Evolutionary conservation across 495 filamentous ascomycete species (phyloP).

Genomic region (Ramalina intermedia): DNA sequence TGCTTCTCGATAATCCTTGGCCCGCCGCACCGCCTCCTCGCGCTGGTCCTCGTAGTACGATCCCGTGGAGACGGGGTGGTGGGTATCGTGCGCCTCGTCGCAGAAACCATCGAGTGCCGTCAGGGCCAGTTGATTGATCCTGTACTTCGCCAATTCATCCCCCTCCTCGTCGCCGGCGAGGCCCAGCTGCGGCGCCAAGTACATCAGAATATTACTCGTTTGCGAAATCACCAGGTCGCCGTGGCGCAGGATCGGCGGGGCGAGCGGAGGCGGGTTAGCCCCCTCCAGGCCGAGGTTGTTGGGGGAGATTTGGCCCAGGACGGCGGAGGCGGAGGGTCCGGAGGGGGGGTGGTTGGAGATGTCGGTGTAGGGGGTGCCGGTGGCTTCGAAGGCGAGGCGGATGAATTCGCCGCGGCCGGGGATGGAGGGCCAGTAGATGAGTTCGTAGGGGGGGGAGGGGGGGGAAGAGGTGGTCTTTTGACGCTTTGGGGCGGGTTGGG

Average conservation of each 20-base stretch:
- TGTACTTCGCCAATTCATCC: constrained; percentile 31
- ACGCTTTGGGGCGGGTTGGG: constrained; percentile 8
- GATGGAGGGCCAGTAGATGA: constrained; percentile 49
- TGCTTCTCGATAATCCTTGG: constrained; percentile 36
- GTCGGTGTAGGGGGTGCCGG: constrained; percentile 45
- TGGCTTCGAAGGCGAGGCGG: constrained; percentile 49
- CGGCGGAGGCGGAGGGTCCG: constrained; percentile 19
- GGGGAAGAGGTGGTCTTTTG: constrained; percentile 8
- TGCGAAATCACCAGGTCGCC: constrained; percentile 45
- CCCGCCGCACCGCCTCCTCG: constrained; percentile 34
- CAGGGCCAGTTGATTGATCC: constrained; percentile 40
- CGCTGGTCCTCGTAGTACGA: constrained; percentile 59
- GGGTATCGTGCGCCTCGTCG: constrained; percentile 52
- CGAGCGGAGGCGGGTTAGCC: constrained; percentile 42
- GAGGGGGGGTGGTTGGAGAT: constrained; percentile 27
- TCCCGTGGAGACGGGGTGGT: constrained; percentile 43
- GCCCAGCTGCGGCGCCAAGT: constrained; percentile 39
- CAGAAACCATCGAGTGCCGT: constrained; percentile 51
- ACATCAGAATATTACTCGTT: constrained; percentile 49
- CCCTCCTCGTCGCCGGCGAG: constrained; percentile 27
- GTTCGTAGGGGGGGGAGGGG: constrained; percentile 25
- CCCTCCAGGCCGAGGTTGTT: constrained; percentile 16
- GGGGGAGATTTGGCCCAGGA: constrained; percentile 20
- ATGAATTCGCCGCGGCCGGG: constrained; percentile 54
- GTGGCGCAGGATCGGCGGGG: constrained; percentile 45